These are phyloP conservation scores for Discostella pseudostelligera DNA, from an alignment of 108 stramenopile species.

Conservation along the genomic window DNA sequence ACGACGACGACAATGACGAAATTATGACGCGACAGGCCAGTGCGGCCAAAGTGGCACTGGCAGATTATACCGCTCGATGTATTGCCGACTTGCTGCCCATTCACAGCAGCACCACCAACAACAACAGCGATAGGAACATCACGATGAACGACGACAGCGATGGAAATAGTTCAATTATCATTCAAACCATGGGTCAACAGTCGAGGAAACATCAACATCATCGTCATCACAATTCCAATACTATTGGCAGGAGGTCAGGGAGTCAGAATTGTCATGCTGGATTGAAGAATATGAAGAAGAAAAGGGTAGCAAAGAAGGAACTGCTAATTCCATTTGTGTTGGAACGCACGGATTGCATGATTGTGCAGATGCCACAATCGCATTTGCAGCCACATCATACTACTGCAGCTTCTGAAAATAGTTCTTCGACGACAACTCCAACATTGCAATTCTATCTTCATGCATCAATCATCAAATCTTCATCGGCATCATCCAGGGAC, in stretches of 20 bases:
- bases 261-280: too few species aligned
- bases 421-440: background rate
- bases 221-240: background rate
- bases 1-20: background rate
- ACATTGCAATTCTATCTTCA: slow-evolving; percentile 29
- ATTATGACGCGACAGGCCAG: slow-evolving; percentile 4
- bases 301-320: slow-evolving; percentile 20
- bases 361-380: background rate
- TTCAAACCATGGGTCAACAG: slow-evolving; percentile 49
- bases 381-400: slow-evolving; percentile 1
- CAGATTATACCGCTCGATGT: slow-evolving; percentile 35
- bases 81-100: slow-evolving; percentile 6
- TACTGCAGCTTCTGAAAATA: slow-evolving; percentile 2
- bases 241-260: too few species aligned
- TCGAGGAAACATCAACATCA: slow-evolving; percentile 19
- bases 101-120: background rate
- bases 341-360: slow-evolving; percentile 65
- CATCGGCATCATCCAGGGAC: background rate
- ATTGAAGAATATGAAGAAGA: slow-evolving; percentile 4
- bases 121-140: background rate
- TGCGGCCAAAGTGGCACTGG: slow-evolving; percentile 29
- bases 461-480: background rate
- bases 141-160: too few species aligned
- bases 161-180: slow-evolving; percentile 10
- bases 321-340: slow-evolving; percentile 57